phyloP scores from a whole-genome alignment of 2,329 filamentous ascomycete genomes.

The Pseudogymnoascus sp. region DNA sequence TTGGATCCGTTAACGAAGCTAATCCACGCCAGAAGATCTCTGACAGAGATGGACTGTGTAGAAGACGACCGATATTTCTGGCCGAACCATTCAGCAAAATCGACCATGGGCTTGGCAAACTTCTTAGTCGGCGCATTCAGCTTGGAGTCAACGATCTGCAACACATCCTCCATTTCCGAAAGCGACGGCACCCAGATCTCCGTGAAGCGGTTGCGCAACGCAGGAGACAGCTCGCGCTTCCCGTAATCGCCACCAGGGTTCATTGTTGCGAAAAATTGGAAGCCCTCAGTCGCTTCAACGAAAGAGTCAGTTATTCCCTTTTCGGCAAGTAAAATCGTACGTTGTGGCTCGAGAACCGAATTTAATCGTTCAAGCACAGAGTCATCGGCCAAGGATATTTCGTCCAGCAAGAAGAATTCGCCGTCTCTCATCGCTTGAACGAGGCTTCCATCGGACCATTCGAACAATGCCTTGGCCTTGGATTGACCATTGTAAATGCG shows the following conservation, averaged over 20 bases:
- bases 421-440: constrained; percentile 90
- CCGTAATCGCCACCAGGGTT: constrained; percentile 98
- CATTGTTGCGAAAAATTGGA: constrained; percentile 98
- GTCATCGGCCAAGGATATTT: constrained; percentile 96
- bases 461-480: constrained; percentile 79
- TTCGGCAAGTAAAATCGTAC: constrained; percentile 83
- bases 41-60: constrained; percentile 74
- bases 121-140: constrained; percentile 48
- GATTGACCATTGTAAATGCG: constrained; percentile 42
- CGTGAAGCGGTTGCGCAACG: constrained; percentile 90
- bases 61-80: constrained; percentile 68
- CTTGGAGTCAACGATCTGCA: constrained; percentile 78
- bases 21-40: constrained; percentile 89
- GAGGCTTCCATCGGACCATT: constrained; percentile 92
- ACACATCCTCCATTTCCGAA: constrained; percentile 75
- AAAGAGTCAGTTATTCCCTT: constrained; percentile 82
- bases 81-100: constrained; percentile 92
- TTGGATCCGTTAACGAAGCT: constrained; percentile 70
- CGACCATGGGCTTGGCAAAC: constrained; percentile 64
- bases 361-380: constrained; percentile 95
- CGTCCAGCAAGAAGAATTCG: constrained; percentile 87
- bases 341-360: constrained; percentile 84
- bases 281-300: constrained; percentile 67
- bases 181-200: constrained; percentile 96
- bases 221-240: constrained; percentile 93